A percentile compares a stretch with the other conserved stretches of the same genome.
Conservation (phyloP, 2,329 filamentous ascomycete genomes). For the Colletotrichum spaethianum region DNA sequence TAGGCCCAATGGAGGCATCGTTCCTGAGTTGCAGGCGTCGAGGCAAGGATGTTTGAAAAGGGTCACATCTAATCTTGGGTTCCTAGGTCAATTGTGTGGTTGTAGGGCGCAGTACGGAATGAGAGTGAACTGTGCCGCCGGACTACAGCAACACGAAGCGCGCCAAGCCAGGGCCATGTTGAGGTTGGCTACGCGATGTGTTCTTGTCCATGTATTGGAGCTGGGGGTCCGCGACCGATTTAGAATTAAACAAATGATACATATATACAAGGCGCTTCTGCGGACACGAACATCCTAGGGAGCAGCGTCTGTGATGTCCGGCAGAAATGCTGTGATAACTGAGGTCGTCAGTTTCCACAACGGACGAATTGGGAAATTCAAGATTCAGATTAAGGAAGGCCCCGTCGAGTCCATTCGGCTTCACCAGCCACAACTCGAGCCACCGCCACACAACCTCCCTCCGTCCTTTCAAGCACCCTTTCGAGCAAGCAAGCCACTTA, state of each 20-base stretch:
- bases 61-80: constrained; percentile 4
- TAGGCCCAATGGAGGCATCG: constrained; percentile 14
- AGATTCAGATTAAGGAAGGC: not conserved
- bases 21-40: not conserved
- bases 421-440: constrained; percentile 18
- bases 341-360: not conserved
- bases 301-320: not conserved
- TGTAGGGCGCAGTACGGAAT: not conserved
- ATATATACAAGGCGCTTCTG: not conserved
- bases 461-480: not conserved
- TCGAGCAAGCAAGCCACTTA: constrained; percentile 12
- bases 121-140: constrained; percentile 28
- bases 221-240: too few relatives aligned
- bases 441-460: not conserved
- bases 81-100: constrained; percentile 11
- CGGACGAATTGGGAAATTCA: not conserved
- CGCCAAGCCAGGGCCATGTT: not conserved
- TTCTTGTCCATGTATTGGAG: not conserved
- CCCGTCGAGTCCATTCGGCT: not conserved
- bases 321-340: not conserved
- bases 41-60: not conserved
- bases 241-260: not conserved
- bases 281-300: too few relatives aligned
- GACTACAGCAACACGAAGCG: constrained; percentile 19
- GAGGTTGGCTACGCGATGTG: not conserved